Conservation (phyloP, 805 yeast genomes). For the Candida ulmi region DNA sequence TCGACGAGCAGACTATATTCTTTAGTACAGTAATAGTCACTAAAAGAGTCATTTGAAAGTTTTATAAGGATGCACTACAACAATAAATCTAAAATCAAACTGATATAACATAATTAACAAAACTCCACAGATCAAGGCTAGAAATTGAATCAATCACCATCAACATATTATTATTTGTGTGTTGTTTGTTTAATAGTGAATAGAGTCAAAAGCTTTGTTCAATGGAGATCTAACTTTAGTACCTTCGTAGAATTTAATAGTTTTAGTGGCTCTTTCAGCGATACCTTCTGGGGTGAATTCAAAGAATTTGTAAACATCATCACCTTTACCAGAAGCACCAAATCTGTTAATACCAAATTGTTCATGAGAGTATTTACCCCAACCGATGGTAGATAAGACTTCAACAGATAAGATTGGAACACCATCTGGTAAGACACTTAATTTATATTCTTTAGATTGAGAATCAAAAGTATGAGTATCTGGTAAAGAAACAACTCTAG, state of each 20-base stretch:
- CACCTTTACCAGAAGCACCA: constrained; percentile 93
- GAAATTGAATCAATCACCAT: too few relatives aligned
- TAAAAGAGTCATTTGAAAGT: too few relatives aligned
- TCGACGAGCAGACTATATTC: too few relatives aligned
- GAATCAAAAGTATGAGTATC: constrained; percentile 86
- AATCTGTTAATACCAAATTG: constrained; percentile 93
- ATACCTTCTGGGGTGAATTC: constrained; percentile 93
- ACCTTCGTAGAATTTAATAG: constrained; percentile 81
- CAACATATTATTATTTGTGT: too few relatives aligned
- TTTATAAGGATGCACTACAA: too few relatives aligned
- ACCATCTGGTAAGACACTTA: constrained; percentile 90
- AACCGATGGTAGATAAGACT: constrained; percentile 85
- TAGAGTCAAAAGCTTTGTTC: constrained; percentile 64
- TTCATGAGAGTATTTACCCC: constrained; percentile 95
- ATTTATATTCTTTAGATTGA: constrained; percentile 75
- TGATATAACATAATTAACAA: too few relatives aligned
- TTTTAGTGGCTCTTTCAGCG: constrained; percentile 77
- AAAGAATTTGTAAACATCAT: constrained; percentile 74
- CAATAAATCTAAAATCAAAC: too few relatives aligned
- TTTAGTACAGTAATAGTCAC: too few relatives aligned
- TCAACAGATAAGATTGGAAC: constrained; percentile 91
- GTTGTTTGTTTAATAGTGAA: constrained; percentile 6
- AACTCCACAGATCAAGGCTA: too few relatives aligned
- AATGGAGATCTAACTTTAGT: constrained; percentile 67
- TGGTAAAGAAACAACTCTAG: constrained; percentile 86